Percentiles rank a stretch among this genome's conserved stretches.
Conservation (phyloP, 345 rosid species). For the Populus pruinosa region DNA sequence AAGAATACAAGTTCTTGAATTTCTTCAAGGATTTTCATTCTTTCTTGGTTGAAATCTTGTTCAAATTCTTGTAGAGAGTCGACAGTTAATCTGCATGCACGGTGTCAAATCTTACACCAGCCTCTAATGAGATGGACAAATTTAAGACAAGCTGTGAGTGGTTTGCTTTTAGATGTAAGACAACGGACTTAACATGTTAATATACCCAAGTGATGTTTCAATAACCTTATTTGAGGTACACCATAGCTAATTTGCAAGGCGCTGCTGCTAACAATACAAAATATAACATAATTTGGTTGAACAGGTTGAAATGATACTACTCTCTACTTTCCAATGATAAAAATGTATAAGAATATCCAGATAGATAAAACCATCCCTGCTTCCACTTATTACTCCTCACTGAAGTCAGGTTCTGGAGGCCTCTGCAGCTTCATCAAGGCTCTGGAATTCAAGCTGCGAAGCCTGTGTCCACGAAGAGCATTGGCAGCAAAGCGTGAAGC, state of each 20-base stretch:
- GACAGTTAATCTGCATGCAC: too few relatives aligned
- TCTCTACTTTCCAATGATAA: not conserved
- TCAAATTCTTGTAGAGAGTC: not conserved
- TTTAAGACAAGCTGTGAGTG: not conserved
- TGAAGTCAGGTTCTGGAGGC: slow-evolving; percentile 81
- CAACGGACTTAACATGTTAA: not conserved
- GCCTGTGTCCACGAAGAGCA: slow-evolving; percentile 51
- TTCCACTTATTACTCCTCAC: slow-evolving; percentile 2
- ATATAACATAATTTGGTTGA: not conserved
- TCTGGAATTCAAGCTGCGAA: slow-evolving; percentile 25
- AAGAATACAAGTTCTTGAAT: not conserved
- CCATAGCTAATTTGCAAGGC: not conserved
- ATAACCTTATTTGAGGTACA: not conserved
- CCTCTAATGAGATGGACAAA: not conserved
- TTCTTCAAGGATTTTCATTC: not conserved
- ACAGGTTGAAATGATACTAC: not conserved
- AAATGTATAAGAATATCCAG: not conserved
- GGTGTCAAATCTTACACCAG: not conserved
- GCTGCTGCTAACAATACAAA: not conserved
- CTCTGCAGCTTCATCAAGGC: slow-evolving; percentile 55
- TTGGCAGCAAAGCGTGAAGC: slow-evolving; percentile 80
- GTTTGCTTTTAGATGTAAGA: not conserved
- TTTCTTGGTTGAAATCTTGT: not conserved
- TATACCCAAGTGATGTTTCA: not conserved
- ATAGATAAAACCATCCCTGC: not conserved